Percentiles rank a stretch among this genome's conserved stretches.
Evolutionary conservation across 257 asterid species (phyloP).

Genomic region (Solanum bulbocastanum): DNA sequence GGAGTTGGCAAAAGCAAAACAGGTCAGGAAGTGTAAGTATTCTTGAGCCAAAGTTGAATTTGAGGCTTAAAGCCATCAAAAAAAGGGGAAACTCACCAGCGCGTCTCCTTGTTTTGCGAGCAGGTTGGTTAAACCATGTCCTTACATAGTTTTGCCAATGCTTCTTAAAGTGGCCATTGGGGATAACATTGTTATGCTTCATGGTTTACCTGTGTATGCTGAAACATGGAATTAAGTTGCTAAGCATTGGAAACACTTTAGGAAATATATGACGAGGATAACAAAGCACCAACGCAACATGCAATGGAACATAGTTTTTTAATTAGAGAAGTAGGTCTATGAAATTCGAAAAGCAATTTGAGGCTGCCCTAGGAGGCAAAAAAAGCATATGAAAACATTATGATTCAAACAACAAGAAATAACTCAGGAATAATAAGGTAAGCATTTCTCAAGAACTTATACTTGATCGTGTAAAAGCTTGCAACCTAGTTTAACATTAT

Average conservation of each 20-base stretch:
- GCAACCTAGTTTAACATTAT: neutral
- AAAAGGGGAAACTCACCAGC: neutral
- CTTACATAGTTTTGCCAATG: neutral
- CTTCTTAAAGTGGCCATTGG: neutral
- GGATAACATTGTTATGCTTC: neutral
- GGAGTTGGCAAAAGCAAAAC: neutral
- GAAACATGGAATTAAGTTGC: neutral
- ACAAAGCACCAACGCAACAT: neutral
- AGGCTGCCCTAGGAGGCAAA: neutral
- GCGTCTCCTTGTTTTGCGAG: neutral
- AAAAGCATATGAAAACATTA: neutral
- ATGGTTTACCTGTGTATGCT: neutral
- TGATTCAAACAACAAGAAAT: neutral
- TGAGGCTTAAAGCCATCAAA: neutral
- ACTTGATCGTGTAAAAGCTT: neutral
- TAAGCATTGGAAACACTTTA: neutral
- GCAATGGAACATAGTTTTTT: neutral
- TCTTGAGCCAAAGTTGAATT: neutral
- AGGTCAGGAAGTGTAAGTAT: neutral
- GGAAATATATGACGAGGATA: no score
- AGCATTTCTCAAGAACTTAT: neutral
- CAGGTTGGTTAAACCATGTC: slow-evolving; percentile 1
- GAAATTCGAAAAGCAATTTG: neutral
- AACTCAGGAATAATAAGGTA: neutral
- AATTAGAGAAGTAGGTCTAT: neutral